Percentiles rank a stretch among this genome's conserved stretches.
These are phyloP conservation scores for Cutaneotrichosporon cavernicola DNA, from an alignment of 1,284 basidiomycete species.

Conservation along the genomic window DNA sequence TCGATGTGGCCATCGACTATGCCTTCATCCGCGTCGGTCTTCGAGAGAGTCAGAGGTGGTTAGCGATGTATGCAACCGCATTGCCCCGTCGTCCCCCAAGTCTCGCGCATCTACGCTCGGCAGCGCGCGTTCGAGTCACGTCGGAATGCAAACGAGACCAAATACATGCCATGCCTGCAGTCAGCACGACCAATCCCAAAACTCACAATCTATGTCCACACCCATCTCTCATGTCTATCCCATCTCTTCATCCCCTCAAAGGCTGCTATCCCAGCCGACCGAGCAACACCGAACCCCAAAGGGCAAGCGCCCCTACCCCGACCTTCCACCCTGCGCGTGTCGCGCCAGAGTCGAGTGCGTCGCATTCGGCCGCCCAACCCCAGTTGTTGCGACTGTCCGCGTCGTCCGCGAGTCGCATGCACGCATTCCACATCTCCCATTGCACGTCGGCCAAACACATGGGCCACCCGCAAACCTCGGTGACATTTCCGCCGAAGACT, in stretches of 20 bases:
- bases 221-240: background rate
- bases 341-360: background rate
- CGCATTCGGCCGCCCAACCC: conserved; percentile 5
- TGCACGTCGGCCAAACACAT: conserved; percentile 5
- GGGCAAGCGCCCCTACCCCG: background rate
- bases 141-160: background rate
- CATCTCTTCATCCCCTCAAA: background rate
- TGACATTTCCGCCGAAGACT: conserved; percentile 2
- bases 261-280: background rate
- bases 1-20: too few relatives aligned
- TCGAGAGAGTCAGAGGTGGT: too few relatives aligned
- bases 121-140: too few relatives aligned
- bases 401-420: conserved; percentile 8
- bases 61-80: too few relatives aligned
- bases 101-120: too few relatives aligned
- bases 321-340: background rate
- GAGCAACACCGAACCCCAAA: background rate
- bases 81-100: too few relatives aligned
- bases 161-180: background rate
- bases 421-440: conserved; percentile 8
- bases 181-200: background rate
- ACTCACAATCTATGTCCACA: background rate
- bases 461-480: conserved; percentile 4
- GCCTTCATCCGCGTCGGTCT: too few relatives aligned
- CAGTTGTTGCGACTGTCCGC: background rate